A percentile compares a stretch with the other conserved stretches of the same genome.
Evolutionary conservation across 73 alveolate genomes (phyloP).

Genomic region (Paramecium tetraurelia): DNA sequence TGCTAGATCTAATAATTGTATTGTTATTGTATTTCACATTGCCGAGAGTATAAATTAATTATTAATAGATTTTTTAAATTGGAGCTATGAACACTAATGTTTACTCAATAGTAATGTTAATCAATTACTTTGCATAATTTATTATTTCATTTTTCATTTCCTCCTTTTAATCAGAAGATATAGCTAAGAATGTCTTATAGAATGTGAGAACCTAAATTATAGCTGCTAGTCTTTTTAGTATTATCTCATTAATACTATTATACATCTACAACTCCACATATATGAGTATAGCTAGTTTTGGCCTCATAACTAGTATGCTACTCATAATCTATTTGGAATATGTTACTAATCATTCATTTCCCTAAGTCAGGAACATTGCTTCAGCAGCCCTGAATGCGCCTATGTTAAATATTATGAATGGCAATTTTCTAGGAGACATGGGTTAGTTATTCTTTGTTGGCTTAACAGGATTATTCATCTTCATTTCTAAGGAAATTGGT

Average conservation of each 20-base stretch:
- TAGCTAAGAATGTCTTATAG: background rate
- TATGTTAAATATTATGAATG: background rate
- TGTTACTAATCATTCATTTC: constrained; percentile 46
- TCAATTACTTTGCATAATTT: constrained; percentile 20
- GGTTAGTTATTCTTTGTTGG: background rate
- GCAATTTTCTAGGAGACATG: constrained; percentile 5
- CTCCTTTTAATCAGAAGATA: background rate
- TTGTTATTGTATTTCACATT: background rate
- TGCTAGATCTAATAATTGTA: background rate
- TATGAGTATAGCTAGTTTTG: constrained; percentile 38
- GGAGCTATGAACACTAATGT: background rate
- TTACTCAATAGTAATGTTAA: background rate
- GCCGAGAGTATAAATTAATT: constrained; percentile 10
- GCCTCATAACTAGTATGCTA: background rate
- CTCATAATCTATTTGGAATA: background rate
- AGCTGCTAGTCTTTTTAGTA: background rate
- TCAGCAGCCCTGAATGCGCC: constrained; percentile 25
- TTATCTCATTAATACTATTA: background rate
- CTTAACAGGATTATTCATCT: background rate
- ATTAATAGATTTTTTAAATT: constrained; percentile 6
- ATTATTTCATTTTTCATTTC: constrained; percentile 25
- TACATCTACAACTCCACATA: background rate
- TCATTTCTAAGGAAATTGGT: background rate
- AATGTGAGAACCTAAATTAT: constrained; percentile 2
- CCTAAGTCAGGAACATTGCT: background rate